Percentiles rank a stretch among this genome's conserved stretches.
Conservation (phyloP, 2,329 filamentous ascomycete species). For the Colletotrichum simmondsii region DNA sequence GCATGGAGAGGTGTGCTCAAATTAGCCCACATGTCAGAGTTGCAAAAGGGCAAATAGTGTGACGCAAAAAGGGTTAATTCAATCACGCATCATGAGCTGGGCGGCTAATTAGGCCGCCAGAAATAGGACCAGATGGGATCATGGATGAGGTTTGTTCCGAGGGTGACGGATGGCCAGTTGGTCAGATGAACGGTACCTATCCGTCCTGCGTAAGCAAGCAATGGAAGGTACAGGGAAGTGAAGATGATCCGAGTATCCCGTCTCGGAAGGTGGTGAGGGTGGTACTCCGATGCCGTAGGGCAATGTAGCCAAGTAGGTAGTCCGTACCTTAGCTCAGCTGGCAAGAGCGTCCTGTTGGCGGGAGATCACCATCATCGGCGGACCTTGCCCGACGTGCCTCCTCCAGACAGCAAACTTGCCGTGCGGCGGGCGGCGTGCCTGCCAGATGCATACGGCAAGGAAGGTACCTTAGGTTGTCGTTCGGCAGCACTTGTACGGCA, state of each 20-base stretch:
- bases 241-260: constrained; percentile 11
- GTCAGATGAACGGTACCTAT: constrained; percentile 14
- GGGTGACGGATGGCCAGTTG: background rate
- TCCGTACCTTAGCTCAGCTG: background rate
- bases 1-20: constrained; percentile 28
- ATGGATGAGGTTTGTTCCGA: background rate
- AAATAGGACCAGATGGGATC: constrained; percentile 18
- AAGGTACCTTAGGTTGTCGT: too few relatives aligned
- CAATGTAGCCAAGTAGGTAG: too few relatives aligned
- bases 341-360: constrained; percentile 8
- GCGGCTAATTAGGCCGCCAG: constrained; percentile 33
- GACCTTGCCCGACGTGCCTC: constrained; percentile 27
- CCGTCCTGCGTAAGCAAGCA: too few relatives aligned
- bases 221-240: background rate
- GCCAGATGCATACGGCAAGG: background rate
- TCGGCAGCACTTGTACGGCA: constrained; percentile 16
- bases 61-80: constrained; percentile 32
- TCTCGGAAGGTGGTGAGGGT: constrained; percentile 17
- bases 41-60: constrained; percentile 19
- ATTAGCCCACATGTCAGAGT: constrained; percentile 41
- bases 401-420: background rate
- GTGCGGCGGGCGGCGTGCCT: background rate
- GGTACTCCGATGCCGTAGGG: background rate
- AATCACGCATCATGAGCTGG: constrained; percentile 25
- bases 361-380: constrained; percentile 30